phyloP scores from a whole-genome alignment of 164 flowering plant genomes.

The Stephania japonica region DNA sequence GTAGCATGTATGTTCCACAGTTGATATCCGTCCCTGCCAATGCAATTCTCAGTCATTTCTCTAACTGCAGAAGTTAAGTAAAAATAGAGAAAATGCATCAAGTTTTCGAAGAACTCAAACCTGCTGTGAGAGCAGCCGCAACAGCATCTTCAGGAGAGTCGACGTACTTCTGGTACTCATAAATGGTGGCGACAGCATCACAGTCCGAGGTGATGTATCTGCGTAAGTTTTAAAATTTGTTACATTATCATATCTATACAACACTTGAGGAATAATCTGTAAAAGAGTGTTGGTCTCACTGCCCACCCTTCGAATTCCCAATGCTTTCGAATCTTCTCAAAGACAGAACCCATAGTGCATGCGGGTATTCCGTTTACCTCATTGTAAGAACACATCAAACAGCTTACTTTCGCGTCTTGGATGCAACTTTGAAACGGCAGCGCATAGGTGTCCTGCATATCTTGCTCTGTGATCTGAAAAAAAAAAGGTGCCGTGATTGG shows the following conservation, averaged over 20 bases:
- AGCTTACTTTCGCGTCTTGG: conserved; percentile 80
- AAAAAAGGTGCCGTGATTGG: neutral
- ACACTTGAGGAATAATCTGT: neutral
- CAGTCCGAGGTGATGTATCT: conserved; percentile 95
- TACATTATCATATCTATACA: neutral
- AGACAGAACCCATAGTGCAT: conserved; percentile 57
- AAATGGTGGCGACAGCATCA: conserved; percentile 91
- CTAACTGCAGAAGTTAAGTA: neutral
- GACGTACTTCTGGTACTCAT: conserved; percentile 57
- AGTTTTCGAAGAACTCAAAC: conserved; percentile 24
- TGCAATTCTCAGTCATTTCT: neutral
- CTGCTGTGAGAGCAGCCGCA: conserved; percentile 80
- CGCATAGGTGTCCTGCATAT: conserved; percentile 77
- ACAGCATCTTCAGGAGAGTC: conserved; percentile 72
- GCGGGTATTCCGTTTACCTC: conserved; percentile 78
- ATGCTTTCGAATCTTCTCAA: conserved; percentile 52
- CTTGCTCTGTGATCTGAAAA: conserved; percentile 72
- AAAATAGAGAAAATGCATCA: neutral
- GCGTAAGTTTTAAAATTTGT: conserved; percentile 13
- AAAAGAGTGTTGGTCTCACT: neutral
- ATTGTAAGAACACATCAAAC: conserved; percentile 96
- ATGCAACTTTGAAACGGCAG: conserved; percentile 84
- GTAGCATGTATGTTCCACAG: conserved; percentile 75
- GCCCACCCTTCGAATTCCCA: conserved; percentile 91
- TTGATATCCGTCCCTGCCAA: conserved; percentile 76